A percentile compares a stretch with the other conserved stretches of the same genome.
Evolutionary conservation across 2,329 filamentous ascomycete species (phyloP).

Genomic region (Immersiporthe knoxdaviesiana): DNA sequence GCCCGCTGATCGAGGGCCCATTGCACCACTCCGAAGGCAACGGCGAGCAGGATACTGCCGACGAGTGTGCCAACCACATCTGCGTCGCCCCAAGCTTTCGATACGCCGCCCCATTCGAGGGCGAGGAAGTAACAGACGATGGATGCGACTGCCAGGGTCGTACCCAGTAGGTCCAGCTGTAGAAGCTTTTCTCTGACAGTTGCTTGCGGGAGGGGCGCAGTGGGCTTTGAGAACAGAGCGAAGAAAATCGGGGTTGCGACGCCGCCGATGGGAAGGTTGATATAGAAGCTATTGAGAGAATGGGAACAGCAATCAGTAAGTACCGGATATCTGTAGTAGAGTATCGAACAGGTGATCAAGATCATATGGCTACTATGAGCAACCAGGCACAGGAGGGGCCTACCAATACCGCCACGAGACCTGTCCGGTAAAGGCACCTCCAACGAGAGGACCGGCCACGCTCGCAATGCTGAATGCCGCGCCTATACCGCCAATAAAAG

Average conservation of each 20-base stretch:
- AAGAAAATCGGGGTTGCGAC: conserved; percentile 36
- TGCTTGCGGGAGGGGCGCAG: conserved; percentile 13
- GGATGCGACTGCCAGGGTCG: conserved; percentile 36
- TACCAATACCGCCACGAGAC: conserved; percentile 30
- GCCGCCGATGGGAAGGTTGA: conserved; percentile 42
- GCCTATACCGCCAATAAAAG: conserved; percentile 43
- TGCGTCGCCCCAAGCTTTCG: conserved; percentile 42
- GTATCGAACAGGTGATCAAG: background rate
- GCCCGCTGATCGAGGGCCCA: background rate
- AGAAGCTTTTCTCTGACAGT: conserved; percentile 28
- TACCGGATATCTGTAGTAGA: background rate
- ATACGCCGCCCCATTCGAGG: conserved; percentile 50
- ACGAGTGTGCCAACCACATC: conserved; percentile 45
- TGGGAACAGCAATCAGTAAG: background rate
- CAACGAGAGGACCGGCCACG: conserved; percentile 53
- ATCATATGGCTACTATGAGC: background rate
- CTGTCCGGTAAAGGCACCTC: conserved; percentile 53
- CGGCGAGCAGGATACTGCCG: conserved; percentile 34
- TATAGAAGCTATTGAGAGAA: conserved; percentile 37
- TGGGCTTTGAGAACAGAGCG: conserved; percentile 35
- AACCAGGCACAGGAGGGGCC: background rate
- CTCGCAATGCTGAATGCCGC: conserved; percentile 48
- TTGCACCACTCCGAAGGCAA: conserved; percentile 39
- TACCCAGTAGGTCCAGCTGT: conserved; percentile 36
- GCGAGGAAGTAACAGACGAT: conserved; percentile 52